phyloP scores from a whole-genome alignment of 306 rosid species.

The Ormosia semicastrata region DNA sequence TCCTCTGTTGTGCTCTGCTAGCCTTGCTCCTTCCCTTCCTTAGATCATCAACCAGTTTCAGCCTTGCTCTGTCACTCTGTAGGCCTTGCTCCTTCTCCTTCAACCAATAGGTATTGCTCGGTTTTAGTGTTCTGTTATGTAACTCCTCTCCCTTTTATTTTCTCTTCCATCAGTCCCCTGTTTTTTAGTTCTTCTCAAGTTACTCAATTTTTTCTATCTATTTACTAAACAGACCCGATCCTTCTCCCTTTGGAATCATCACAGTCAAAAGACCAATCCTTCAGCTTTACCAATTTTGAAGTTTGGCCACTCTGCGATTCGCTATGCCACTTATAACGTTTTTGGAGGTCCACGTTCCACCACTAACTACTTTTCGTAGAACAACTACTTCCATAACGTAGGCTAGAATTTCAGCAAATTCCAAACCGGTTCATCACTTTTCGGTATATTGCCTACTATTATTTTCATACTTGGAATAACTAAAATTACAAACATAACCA shows the following conservation, averaged over 20 bases:
- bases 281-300: background rate
- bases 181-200: background rate
- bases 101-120: background rate
- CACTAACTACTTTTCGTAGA: background rate
- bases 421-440: conserved; percentile 26
- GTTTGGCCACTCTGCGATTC: background rate
- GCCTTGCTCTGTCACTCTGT: background rate
- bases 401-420: conserved; percentile 36
- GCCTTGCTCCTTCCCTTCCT: background rate
- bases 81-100: background rate
- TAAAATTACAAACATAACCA: conserved; percentile 17
- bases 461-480: conserved; percentile 30
- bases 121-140: background rate
- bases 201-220: background rate
- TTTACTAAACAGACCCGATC: background rate
- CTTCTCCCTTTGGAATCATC: background rate
- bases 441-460: background rate
- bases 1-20: background rate
- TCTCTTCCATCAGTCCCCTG: background rate
- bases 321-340: background rate
- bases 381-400: conserved; percentile 43
- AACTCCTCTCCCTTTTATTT: background rate
- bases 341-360: background rate
- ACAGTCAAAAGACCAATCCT: background rate
- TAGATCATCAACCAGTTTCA: background rate